phyloP scores from a whole-genome alignment of 1,284 basidiomycete species.

The Tetrapyrgos nigripes region DNA sequence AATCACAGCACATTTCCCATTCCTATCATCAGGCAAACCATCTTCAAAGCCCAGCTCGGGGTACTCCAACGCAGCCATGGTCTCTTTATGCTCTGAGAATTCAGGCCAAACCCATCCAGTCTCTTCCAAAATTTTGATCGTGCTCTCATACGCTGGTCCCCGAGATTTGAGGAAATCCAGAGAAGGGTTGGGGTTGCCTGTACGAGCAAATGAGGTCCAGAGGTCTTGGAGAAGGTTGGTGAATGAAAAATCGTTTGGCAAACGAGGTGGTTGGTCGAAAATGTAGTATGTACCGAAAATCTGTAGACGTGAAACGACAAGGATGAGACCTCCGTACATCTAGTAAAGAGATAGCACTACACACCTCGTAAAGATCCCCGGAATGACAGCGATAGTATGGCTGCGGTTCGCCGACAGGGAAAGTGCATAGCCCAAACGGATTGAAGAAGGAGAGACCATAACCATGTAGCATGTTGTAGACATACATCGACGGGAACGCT shows the following conservation, averaged over 20 bases:
- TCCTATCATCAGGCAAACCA: slow-evolving; percentile 9
- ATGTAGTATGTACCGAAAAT: slow-evolving; percentile 18
- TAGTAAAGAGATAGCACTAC: no score
- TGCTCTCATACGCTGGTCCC: slow-evolving; percentile 21
- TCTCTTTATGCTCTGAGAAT: slow-evolving; percentile 1
- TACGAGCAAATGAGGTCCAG: slow-evolving; percentile 47
- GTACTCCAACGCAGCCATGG: slow-evolving; percentile 13
- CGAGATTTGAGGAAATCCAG: slow-evolving; percentile 40
- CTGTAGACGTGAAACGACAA: background rate
- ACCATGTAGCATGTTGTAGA: slow-evolving; percentile 14
- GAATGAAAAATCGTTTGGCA: slow-evolving; percentile 10
- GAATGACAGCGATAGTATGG: slow-evolving; percentile 19
- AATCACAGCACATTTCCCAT: slow-evolving; percentile 12
- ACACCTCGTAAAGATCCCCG: slow-evolving; percentile 18
- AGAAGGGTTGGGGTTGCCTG: slow-evolving; percentile 48
- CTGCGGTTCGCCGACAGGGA: slow-evolving; percentile 16
- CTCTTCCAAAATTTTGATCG: background rate
- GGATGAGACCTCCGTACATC: slow-evolving; percentile 2
- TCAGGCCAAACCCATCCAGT: slow-evolving; percentile 11
- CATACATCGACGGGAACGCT: slow-evolving; percentile 16
- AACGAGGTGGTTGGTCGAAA: slow-evolving; percentile 11
- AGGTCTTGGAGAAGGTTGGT: slow-evolving; percentile 33
- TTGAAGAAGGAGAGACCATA: slow-evolving; percentile 16
- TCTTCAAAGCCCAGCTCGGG: slow-evolving; percentile 1
- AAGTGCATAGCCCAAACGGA: slow-evolving; percentile 15